A percentile compares a stretch with the other conserved stretches of the same genome.
phyloP scores from a whole-genome alignment of 768 basidiomycete genomes.

The Hysterangium stoloniferum region DNA sequence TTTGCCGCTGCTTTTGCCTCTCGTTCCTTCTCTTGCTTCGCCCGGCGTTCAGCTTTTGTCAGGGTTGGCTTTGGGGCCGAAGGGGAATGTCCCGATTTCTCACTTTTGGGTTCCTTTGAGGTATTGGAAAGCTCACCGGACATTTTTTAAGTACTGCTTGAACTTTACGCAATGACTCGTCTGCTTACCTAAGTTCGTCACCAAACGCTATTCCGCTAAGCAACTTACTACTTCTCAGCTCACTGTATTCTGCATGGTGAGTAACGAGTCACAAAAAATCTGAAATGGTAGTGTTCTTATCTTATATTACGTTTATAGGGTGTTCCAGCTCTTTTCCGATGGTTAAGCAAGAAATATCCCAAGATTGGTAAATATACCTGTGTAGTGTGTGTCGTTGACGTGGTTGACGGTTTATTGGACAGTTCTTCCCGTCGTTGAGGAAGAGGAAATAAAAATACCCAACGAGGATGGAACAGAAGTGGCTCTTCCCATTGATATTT shows the following conservation, averaged over 20 bases:
- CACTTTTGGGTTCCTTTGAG: neutral
- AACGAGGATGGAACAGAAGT: conserved; percentile 56
- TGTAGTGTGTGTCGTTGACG: neutral
- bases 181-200: neutral
- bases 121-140: neutral
- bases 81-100: neutral
- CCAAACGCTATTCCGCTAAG: neutral
- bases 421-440: conserved; percentile 81
- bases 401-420: neutral
- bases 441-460: conserved; percentile 58
- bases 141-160: neutral
- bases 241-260: neutral
- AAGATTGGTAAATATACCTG: conserved; percentile 67
- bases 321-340: conserved; percentile 96
- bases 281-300: neutral
- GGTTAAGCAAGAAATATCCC: conserved; percentile 98
- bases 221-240: neutral
- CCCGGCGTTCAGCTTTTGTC: conserved; percentile 75
- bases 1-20: conserved; percentile 61
- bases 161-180: neutral
- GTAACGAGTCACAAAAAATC: neutral
- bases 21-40: conserved; percentile 71
- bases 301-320: conserved; percentile 43
- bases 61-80: conserved; percentile 31
- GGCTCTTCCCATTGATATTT: conserved; percentile 71